Conservation (phyloP, 2,329 filamentous ascomycete genomes). For the Verticillium nubilum region DNA sequence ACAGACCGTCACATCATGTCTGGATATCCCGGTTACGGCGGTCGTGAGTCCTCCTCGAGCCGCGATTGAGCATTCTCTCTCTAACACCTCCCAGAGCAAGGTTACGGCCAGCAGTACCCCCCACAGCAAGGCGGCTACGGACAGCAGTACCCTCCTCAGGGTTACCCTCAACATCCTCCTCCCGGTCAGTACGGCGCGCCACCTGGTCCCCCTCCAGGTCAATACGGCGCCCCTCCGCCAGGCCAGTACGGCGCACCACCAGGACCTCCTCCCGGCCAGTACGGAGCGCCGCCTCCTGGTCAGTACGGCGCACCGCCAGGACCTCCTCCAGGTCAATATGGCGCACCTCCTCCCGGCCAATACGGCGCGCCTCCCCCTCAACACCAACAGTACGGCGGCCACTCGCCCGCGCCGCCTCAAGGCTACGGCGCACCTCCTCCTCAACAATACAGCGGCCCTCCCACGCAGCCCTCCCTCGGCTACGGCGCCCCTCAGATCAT, state of each 20-base stretch:
- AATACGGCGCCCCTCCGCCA: slow-evolving; percentile 19
- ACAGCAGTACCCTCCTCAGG: slow-evolving; percentile 19
- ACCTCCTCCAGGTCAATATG: slow-evolving; percentile 25
- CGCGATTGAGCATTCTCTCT: too few species aligned
- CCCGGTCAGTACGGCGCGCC: slow-evolving; percentile 17
- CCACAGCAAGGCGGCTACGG: slow-evolving; percentile 23
- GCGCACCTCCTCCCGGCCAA: slow-evolving; percentile 26
- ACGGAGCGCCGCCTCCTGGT: slow-evolving; percentile 27
- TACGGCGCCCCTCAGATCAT: slow-evolving; percentile 70
- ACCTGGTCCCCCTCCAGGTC: slow-evolving; percentile 11
- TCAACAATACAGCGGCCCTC: slow-evolving; percentile 33
- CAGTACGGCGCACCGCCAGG: slow-evolving; percentile 25
- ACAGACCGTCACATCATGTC: neutral
- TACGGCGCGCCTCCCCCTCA: slow-evolving; percentile 29
- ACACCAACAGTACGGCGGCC: slow-evolving; percentile 20
- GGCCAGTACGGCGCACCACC: slow-evolving; percentile 35
- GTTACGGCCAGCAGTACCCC: slow-evolving; percentile 31
- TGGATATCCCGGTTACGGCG: neutral
- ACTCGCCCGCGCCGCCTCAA: slow-evolving; percentile 18
- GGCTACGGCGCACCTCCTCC: slow-evolving; percentile 33
- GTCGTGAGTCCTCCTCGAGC: neutral
- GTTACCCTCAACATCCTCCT: slow-evolving; percentile 28
- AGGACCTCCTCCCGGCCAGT: slow-evolving; percentile 16
- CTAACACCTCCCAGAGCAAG: slow-evolving; percentile 22
- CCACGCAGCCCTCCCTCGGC: slow-evolving; percentile 64